These are phyloP conservation scores for Penicilliopsis zonata DNA, from an alignment of 495 filamentous ascomycete species.

Conservation along the genomic window DNA sequence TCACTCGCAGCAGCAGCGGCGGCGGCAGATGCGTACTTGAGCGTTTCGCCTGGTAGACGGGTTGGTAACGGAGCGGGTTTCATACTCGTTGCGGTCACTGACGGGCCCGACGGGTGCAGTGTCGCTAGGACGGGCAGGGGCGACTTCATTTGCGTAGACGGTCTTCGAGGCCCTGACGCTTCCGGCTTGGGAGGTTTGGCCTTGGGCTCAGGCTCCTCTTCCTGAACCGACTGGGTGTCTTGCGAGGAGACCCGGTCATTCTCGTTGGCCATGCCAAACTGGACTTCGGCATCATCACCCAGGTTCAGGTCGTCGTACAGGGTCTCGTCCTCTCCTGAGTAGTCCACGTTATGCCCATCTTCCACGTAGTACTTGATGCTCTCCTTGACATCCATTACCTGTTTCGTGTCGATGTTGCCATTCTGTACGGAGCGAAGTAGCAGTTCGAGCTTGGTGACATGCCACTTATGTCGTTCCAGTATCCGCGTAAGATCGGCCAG, in stretches of 20 bases:
- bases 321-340: slow-evolving; percentile 72
- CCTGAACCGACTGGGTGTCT: slow-evolving; percentile 85
- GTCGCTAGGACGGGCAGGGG: slow-evolving; percentile 85
- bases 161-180: slow-evolving; percentile 48
- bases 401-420: slow-evolving; percentile 72
- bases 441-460: slow-evolving; percentile 83
- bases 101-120: slow-evolving; percentile 39
- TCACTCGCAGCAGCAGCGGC: slow-evolving; percentile 91
- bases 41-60: slow-evolving; percentile 71
- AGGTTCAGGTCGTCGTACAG: slow-evolving; percentile 93
- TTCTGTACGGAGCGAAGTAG: slow-evolving; percentile 85
- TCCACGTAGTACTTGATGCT: slow-evolving; percentile 91
- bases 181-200: slow-evolving; percentile 32
- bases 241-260: slow-evolving; percentile 86
- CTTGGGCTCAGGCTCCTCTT: slow-evolving; percentile 60
- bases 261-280: slow-evolving; percentile 71
- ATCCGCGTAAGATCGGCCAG: slow-evolving; percentile 72
- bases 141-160: slow-evolving; percentile 86
- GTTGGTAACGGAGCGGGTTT: slow-evolving; percentile 86
- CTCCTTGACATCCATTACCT: slow-evolving; percentile 80
- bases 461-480: slow-evolving; percentile 93
- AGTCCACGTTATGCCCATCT: slow-evolving; percentile 78
- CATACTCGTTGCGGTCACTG: slow-evolving; percentile 60
- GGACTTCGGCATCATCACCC: slow-evolving; percentile 72
- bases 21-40: slow-evolving; percentile 95